Percentiles rank a stretch among this genome's conserved stretches.
These are phyloP conservation scores for Echites panduratus DNA, from an alignment of 257 asterid genomes.

Conservation along the genomic window DNA sequence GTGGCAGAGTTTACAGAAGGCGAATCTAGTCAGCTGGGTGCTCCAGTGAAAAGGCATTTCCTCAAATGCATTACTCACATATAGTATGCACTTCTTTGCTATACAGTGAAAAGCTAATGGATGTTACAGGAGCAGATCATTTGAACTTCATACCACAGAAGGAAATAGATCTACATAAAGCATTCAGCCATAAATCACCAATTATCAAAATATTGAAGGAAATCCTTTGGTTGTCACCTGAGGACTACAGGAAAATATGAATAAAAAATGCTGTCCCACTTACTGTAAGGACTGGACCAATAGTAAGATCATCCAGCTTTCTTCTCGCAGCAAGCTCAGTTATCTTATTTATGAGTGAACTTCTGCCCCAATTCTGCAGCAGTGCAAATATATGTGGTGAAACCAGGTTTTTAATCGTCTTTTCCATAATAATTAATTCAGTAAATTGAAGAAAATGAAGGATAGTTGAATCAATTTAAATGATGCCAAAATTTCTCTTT, in stretches of 20 bases:
- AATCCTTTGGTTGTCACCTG: neutral
- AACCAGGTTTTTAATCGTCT: neutral
- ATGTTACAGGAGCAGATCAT: neutral
- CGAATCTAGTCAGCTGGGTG: neutral
- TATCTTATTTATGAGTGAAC: slow-evolving; percentile 52
- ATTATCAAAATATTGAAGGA: neutral
- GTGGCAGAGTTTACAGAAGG: neutral
- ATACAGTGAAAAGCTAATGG: neutral
- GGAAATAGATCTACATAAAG: neutral
- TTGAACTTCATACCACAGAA: neutral
- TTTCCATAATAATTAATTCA: neutral
- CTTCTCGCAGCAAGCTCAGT: slow-evolving; percentile 68
- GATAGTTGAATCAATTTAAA: neutral
- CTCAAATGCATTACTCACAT: neutral
- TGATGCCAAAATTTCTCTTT: neutral
- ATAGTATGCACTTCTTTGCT: neutral
- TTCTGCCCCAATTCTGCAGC: slow-evolving; percentile 74
- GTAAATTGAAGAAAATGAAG: neutral
- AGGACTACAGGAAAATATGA: neutral
- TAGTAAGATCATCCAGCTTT: slow-evolving; percentile 76
- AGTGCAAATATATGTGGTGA: slow-evolving; percentile 2
- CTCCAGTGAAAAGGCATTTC: neutral
- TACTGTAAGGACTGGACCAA: slow-evolving; percentile 95
- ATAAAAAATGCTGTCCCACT: slow-evolving; percentile 15
- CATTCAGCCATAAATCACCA: neutral